Evolutionary conservation across 2,329 filamentous ascomycete genomes (phyloP).

Genomic region (Fusarium circinatum): DNA sequence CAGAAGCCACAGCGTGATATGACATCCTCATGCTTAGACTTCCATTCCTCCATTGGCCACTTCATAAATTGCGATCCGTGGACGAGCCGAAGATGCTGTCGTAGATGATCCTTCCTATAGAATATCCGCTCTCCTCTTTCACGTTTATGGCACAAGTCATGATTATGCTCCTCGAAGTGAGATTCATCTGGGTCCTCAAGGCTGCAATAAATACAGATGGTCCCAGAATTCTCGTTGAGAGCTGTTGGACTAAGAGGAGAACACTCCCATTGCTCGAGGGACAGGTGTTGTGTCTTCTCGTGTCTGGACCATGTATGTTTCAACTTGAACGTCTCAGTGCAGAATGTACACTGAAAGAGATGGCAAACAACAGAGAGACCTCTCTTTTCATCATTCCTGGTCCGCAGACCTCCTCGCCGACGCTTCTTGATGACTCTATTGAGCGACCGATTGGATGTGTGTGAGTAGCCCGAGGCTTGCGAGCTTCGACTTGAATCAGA

Average conservation of each 20-base stretch:
- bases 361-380: neutral
- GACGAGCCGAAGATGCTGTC: constrained; percentile 56
- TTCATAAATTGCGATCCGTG: constrained; percentile 53
- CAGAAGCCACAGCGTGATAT: constrained; percentile 57
- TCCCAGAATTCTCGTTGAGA: constrained; percentile 51
- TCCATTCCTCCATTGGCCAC: constrained; percentile 58
- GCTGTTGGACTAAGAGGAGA: constrained; percentile 50
- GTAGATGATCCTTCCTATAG: constrained; percentile 56
- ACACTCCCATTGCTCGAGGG: constrained; percentile 59
- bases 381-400: neutral
- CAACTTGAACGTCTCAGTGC: constrained; percentile 56
- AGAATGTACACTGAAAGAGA: constrained; percentile 56
- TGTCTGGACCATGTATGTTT: constrained; percentile 62
- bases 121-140: constrained; percentile 51
- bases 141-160: constrained; percentile 56
- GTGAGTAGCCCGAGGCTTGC: neutral
- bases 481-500: constrained; percentile 14
- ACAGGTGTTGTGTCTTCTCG: constrained; percentile 59
- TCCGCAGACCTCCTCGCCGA: neutral
- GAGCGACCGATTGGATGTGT: neutral
- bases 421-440: neutral
- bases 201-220: constrained; percentile 53
- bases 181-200: constrained; percentile 42
- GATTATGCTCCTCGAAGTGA: constrained; percentile 53
- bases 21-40: constrained; percentile 48